phyloP scores from a whole-genome alignment of 345 rosid species.

The Erucastrum elatum region DNA sequence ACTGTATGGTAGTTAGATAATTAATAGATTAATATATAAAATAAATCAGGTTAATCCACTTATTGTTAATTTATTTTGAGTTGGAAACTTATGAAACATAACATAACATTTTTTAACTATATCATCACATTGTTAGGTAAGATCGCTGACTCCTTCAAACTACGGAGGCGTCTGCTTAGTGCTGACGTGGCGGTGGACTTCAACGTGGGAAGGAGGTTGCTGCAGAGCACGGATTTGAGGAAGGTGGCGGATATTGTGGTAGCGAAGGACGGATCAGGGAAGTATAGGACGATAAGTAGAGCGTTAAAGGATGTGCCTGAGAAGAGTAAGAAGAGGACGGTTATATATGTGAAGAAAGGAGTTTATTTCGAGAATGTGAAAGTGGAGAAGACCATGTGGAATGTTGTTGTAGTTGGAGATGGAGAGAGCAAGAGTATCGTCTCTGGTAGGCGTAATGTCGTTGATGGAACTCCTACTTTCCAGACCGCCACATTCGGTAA shows the following conservation, averaged over 20 bases:
- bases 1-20: neutral
- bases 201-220: constrained; percentile 38
- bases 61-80: neutral
- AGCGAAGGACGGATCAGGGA: constrained; percentile 73
- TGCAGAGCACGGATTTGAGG: constrained; percentile 48
- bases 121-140: constrained; percentile 16
- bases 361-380: constrained; percentile 62
- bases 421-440: constrained; percentile 64
- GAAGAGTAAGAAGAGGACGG: constrained; percentile 52
- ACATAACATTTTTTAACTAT: neutral
- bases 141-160: constrained; percentile 45
- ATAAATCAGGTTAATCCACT: neutral
- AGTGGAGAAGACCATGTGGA: constrained; percentile 71
- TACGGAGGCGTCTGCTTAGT: constrained; percentile 55
- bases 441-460: constrained; percentile 54
- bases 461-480: constrained; percentile 84
- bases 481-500: constrained; percentile 70
- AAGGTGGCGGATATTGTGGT: constrained; percentile 62
- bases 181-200: constrained; percentile 19
- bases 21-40: neutral
- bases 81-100: neutral
- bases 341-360: constrained; percentile 81
- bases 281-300: constrained; percentile 58
- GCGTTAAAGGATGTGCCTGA: constrained; percentile 64
- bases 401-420: constrained; percentile 72